Percentiles rank a stretch among this genome's conserved stretches.
Evolutionary conservation across 129 eudicot genomes (phyloP).

Genomic region (Logfia minima): DNA sequence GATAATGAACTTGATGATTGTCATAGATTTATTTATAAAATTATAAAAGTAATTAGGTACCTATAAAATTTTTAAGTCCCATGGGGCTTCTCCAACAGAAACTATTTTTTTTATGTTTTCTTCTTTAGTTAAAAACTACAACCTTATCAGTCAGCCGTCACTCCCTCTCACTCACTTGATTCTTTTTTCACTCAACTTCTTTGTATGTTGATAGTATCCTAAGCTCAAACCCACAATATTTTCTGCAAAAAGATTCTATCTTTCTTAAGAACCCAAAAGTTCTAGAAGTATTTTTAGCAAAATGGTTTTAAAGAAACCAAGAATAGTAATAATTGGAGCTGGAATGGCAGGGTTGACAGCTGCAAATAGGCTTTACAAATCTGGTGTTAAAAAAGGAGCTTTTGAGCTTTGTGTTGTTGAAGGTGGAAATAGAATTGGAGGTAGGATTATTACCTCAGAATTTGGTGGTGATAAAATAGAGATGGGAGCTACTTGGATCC

Average conservation of each 20-base stretch:
- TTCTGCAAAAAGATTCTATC: background rate
- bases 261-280: constrained; percentile 7
- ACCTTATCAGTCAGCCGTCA: constrained; percentile 14
- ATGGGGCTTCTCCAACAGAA: constrained; percentile 10
- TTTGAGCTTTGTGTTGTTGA: constrained; percentile 78
- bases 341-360: constrained; percentile 95
- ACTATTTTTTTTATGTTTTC: constrained; percentile 6
- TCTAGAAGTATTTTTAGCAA: background rate
- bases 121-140: constrained; percentile 10
- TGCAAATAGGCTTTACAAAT: constrained; percentile 76
- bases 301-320: constrained; percentile 74
- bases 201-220: constrained; percentile 14
- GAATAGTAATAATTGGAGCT: constrained; percentile 81
- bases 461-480: constrained; percentile 84
- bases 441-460: constrained; percentile 72
- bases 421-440: constrained; percentile 85
- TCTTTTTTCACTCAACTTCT: background rate
- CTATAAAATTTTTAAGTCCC: constrained; percentile 9
- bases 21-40: constrained; percentile 14
- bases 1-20: background rate
- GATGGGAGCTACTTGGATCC: constrained; percentile 98
- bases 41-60: constrained; percentile 19
- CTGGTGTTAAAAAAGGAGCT: constrained; percentile 43
- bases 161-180: constrained; percentile 17
- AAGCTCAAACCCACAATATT: constrained; percentile 29